These are phyloP conservation scores for Suillus brevipes DNA, from an alignment of 768 basidiomycete genomes.

Conservation along the genomic window DNA sequence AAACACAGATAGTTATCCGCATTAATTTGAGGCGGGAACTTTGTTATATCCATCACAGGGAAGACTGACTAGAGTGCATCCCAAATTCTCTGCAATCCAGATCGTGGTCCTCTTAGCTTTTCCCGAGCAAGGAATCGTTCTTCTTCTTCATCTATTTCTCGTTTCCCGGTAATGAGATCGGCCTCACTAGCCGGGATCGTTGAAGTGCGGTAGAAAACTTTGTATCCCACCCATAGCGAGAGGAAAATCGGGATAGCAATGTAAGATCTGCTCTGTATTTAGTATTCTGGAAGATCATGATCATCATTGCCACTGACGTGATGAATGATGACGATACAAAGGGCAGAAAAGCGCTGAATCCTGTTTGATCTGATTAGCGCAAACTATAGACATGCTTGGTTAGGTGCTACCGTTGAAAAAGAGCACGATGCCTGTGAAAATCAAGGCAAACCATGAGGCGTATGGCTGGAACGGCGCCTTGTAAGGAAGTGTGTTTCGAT, in stretches of 20 bases:
- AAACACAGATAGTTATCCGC: background rate
- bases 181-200: conserved; percentile 44
- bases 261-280: conserved; percentile 12
- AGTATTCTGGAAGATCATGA: conserved; percentile 8
- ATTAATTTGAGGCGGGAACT: background rate
- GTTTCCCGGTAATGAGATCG: conserved; percentile 60
- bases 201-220: conserved; percentile 25
- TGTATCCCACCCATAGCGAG: conserved; percentile 17
- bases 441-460: conserved; percentile 60
- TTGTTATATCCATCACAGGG: background rate
- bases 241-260: conserved; percentile 21
- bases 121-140: conserved; percentile 48
- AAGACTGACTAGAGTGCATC: conserved; percentile 5
- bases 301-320: conserved; percentile 43
- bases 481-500: conserved; percentile 45
- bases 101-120: conserved; percentile 37
- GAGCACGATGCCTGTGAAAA: conserved; percentile 51
- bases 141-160: conserved; percentile 65
- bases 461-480: conserved; percentile 65
- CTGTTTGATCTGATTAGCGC: conserved; percentile 14
- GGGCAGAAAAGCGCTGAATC: conserved; percentile 26
- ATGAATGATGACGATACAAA: conserved; percentile 59
- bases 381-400: conserved; percentile 13
- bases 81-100: conserved; percentile 14
- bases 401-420: conserved; percentile 51